phyloP scores from a whole-genome alignment of 441 rosid species.

The Erysimum cheiri region DNA sequence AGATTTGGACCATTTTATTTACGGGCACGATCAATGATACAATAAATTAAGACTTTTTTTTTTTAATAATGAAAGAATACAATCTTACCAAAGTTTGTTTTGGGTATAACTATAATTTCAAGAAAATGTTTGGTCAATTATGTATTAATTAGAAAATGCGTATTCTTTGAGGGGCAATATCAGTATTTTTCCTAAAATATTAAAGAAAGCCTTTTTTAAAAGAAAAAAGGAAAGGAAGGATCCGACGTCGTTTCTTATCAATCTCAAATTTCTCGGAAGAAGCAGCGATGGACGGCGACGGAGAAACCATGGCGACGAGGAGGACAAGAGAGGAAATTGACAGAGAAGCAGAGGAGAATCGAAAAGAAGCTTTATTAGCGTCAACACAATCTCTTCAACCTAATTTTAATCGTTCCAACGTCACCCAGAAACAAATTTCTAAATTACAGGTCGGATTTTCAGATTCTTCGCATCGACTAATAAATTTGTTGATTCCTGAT shows the following conservation, averaged over 20 bases:
- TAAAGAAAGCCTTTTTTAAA: not conserved
- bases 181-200: not conserved
- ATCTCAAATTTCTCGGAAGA: not conserved
- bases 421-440: constrained; percentile 60
- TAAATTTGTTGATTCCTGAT: not conserved
- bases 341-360: constrained; percentile 55
- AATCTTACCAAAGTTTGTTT: not conserved
- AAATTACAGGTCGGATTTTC: constrained; percentile 61
- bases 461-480: not conserved
- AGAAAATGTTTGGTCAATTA: not conserved
- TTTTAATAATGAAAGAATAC: not conserved
- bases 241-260: constrained; percentile 29
- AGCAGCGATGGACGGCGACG: constrained; percentile 30
- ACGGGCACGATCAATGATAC: too few relatives aligned
- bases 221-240: not conserved
- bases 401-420: constrained; percentile 54
- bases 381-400: constrained; percentile 57
- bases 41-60: not conserved
- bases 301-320: constrained; percentile 34
- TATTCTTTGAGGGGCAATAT: not conserved
- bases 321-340: constrained; percentile 20
- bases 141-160: not conserved
- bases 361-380: constrained; percentile 70
- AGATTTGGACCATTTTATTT: constrained; percentile 1
- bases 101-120: not conserved